Conservation (phyloP, 2,329 filamentous ascomycete genomes). For the Hymenoscyphus albidus region DNA sequence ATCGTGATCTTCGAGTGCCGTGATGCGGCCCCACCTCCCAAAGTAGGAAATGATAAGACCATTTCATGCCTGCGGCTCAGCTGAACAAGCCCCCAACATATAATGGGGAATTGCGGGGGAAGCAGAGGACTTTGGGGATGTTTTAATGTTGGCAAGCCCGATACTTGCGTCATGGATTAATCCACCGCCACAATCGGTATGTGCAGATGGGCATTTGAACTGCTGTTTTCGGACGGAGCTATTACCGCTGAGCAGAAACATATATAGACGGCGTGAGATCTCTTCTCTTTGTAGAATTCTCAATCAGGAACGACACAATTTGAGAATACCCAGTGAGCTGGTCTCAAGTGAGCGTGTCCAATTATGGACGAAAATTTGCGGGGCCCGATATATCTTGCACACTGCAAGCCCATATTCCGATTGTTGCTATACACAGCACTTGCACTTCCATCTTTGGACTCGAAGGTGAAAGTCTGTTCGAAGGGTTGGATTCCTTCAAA, state of each 20-base stretch:
- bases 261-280: background rate
- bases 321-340: too few relatives aligned
- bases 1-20: background rate
- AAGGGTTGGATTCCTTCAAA: background rate
- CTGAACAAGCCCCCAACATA: background rate
- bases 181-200: background rate
- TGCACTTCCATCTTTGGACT: background rate
- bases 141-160: too few relatives aligned
- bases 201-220: constrained; percentile 4
- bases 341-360: too few relatives aligned
- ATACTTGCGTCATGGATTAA: background rate
- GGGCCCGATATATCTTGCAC: too few relatives aligned
- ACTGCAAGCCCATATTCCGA: too few relatives aligned
- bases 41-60: constrained; percentile 17
- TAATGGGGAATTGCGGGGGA: constrained; percentile 4
- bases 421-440: background rate
- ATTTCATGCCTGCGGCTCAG: constrained; percentile 1
- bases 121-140: background rate
- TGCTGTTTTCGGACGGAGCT: background rate
- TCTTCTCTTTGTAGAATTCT: background rate
- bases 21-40: constrained; percentile 6
- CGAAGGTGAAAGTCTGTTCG: background rate
- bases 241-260: background rate
- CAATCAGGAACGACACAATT: background rate
- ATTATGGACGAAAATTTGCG: too few relatives aligned